Conservation (phyloP, 768 basidiomycete species). For the Suillus decipiens region DNA sequence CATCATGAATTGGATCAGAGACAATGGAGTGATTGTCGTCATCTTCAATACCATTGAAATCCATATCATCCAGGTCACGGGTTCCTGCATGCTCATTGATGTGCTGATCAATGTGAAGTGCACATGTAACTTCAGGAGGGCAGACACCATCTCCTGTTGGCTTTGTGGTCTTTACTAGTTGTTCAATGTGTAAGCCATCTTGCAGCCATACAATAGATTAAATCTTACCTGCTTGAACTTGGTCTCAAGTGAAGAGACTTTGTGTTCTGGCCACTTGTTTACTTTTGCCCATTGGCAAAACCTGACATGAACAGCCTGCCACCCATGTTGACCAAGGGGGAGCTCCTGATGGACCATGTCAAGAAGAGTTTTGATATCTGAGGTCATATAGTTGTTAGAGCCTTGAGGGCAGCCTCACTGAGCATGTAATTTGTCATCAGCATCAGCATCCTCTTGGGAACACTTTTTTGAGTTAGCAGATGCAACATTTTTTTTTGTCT, state of each 20-base stretch:
- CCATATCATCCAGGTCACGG: constrained; percentile 14
- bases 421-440: too few species aligned
- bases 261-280: background rate
- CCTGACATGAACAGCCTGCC: background rate
- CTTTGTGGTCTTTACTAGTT: constrained; percentile 26
- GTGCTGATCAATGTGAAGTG: constrained; percentile 27
- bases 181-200: constrained; percentile 11
- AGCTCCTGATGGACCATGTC: constrained; percentile 1
- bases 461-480: too few species aligned
- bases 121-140: constrained; percentile 23
- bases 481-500: too few species aligned
- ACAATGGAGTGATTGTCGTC: background rate
- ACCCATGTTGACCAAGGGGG: constrained; percentile 4
- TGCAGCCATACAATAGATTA: background rate
- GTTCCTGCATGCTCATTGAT: constrained; percentile 27
- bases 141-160: constrained; percentile 26
- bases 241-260: constrained; percentile 16
- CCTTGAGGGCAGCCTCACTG: too few species aligned
- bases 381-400: background rate
- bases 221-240: constrained; percentile 27
- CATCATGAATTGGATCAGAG: constrained; percentile 1
- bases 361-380: background rate
- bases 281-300: constrained; percentile 8
- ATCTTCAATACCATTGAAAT: background rate
- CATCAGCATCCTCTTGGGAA: too few species aligned